Base-by-base conservation (phyloP, 2,329 filamentous ascomycete genomes). In the Pyrenochaeta sp. region DNA sequence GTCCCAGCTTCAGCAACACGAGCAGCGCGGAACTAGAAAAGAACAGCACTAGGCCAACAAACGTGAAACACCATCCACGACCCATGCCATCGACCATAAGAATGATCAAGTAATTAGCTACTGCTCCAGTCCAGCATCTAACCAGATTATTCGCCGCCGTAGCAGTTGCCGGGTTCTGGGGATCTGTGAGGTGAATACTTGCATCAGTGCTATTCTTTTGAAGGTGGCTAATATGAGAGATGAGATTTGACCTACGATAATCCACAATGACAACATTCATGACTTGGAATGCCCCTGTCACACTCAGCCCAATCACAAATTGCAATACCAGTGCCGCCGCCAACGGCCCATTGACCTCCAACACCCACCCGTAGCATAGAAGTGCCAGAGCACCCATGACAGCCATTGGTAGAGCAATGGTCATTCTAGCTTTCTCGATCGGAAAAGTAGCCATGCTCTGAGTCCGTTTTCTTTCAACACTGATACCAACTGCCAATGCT, bases 1-100 rank as follows among this genome's bases (percentile, higher is more conserved):
- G 17, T 10, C 18, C 39, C 3, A 4, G 27, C 18, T 15, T 42
- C 39, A 42, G 4, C 18, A 42, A 23, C 23, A 21, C 17, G 15
- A 42, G 10, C 23, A 42, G 18, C 39, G 23, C 27, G 2, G 18
- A 42, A 42, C 17, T 21, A 15, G 27, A 42, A 21, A 12, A n/a
- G 2, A 42, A 21, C 27, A 42, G 10, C 23, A 21, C 12, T 27
- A 42, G 27, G 39, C 17, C 39, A 27, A 42, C 39, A 4, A 42
- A 42, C 3, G 39, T 42, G 39, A 42, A 42, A 23, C 39, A 27
- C 39, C 18, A 42, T 27, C 39, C 18, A 23, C 39, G 39, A 42
- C 15, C 15, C 39, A 42, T 42, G 12, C 39, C 10, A 42, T 42
- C 11, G 18, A 42, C 27, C 39, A 27, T 42, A 23, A 42, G 18